Percentiles rank a stretch among this genome's conserved stretches.
Evolutionary conservation across 2,329 filamentous ascomycete species (phyloP).

Genomic region (Trichoderma simmonsii): DNA sequence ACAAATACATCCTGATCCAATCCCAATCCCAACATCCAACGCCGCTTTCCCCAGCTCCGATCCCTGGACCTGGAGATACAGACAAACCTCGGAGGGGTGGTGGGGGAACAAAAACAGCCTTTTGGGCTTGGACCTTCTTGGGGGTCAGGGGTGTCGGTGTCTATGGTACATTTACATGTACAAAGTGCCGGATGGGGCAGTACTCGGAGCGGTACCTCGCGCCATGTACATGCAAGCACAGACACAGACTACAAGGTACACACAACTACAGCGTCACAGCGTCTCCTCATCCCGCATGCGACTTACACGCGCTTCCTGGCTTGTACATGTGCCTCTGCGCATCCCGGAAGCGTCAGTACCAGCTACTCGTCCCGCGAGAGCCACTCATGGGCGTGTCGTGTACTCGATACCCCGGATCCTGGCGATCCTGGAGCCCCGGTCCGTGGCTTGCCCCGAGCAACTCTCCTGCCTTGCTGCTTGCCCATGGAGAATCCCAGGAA

Average conservation of each 20-base stretch:
- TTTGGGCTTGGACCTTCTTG: neutral
- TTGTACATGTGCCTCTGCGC: neutral
- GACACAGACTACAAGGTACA: too few species aligned
- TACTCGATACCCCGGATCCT: constrained; percentile 9
- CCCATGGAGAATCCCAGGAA: neutral
- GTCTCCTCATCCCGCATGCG: neutral
- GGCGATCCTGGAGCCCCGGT: constrained; percentile 1
- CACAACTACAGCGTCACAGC: neutral
- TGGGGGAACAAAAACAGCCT: neutral
- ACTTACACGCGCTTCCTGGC: neutral
- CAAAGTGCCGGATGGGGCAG: neutral
- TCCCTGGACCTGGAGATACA: neutral
- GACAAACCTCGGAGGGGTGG: neutral
- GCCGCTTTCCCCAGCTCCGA: neutral
- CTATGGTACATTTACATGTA: neutral
- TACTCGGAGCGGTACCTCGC: neutral
- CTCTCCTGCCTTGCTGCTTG: neutral
- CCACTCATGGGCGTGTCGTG: neutral
- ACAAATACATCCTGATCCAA: neutral
- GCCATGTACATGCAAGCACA: neutral
- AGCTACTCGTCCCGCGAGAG: neutral
- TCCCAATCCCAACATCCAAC: neutral
- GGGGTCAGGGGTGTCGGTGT: constrained; percentile 7
- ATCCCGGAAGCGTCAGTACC: constrained; percentile 9
- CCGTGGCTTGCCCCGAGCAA: neutral